Evolutionary conservation across 345 rosid genomes (phyloP), one percentile per base, ranked within the genome.

Genomic region (Syzygium aromaticum): DNA sequence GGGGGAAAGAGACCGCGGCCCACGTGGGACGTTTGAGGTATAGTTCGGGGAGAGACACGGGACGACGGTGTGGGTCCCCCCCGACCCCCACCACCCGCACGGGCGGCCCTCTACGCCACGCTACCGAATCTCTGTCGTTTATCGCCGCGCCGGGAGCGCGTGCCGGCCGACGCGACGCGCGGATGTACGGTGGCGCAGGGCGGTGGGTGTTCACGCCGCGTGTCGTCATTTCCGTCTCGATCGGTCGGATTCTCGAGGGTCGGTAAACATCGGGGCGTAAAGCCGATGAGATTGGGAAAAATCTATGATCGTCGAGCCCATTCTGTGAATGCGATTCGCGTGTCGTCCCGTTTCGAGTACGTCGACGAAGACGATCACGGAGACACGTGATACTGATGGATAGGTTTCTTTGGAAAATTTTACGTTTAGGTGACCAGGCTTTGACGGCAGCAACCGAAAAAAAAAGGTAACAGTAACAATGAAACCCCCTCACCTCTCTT

Each of bases 91-190:
- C 54, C 10, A 19, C 21, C 38, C 96, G 93, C 98, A 94, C 95
- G 98, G 89, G 83, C 88, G 93, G 89, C 87, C 87, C 86, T 88
- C 84, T 43, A 67, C 86, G 91, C 94, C 93, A 91, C 91, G 92
- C 91, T 92, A 91, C 86, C 91, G 90, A 87, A 94, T 95, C 94
- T 92, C 91, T 91, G 93, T 92, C 96, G 88, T 87, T 89, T 87
- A 64, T 63, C 6, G 46, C 46, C 10, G 4, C 3, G 6, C 30
- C 80, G 43, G 38, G 8, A 8, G 25, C 80, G 14, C 10, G 25
- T 22, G 12, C 3, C 49, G 27, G 22, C 14, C 7, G 49, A 73
- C 4, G 2, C 28, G 14, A 0, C 11, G 11, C 6, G 25, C 25
- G 14, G 11, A 23, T 11, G 11, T 2, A 5, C 63, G 25, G 0